Conservation (phyloP, 495 filamentous ascomycete genomes). For the Pseudevernia furfuracea region DNA sequence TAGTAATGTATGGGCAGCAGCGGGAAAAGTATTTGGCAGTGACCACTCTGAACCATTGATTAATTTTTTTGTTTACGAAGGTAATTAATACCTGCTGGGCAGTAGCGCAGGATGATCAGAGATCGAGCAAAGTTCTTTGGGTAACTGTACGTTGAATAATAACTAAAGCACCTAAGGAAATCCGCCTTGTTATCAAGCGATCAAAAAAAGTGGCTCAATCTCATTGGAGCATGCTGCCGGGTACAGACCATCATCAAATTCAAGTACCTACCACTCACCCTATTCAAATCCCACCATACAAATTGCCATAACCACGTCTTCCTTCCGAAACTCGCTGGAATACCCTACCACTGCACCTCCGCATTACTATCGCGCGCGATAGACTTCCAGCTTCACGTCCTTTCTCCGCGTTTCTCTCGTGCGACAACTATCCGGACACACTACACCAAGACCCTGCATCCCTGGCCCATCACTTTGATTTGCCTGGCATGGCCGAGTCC, state of each 20-base stretch:
- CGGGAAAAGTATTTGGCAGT: not conserved
- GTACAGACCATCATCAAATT: constrained; percentile 2
- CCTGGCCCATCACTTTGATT: not conserved
- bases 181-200: not conserved
- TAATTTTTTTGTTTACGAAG: too few relatives aligned
- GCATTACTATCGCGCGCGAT: not conserved
- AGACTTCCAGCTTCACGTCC: not conserved
- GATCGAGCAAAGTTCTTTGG: not conserved
- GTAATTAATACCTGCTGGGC: not conserved
- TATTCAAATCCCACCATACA: not conserved
- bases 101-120: not conserved
- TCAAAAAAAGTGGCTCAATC: constrained; percentile 13
- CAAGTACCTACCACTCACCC: constrained; percentile 7
- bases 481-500: not conserved
- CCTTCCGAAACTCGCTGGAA: not conserved
- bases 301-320: not conserved
- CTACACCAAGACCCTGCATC: constrained; percentile 1
- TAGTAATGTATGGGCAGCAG: too few relatives aligned
- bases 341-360: not conserved
- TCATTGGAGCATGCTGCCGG: constrained; percentile 11
- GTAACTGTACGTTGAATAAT: not conserved
- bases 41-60: not conserved
- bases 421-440: constrained; percentile 1
- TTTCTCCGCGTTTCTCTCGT: constrained; percentile 1
- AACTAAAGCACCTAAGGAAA: not conserved